phyloP scores from a whole-genome alignment of 2,329 filamentous ascomycete species.

The Hymenotorrendiella dingleyae region DNA sequence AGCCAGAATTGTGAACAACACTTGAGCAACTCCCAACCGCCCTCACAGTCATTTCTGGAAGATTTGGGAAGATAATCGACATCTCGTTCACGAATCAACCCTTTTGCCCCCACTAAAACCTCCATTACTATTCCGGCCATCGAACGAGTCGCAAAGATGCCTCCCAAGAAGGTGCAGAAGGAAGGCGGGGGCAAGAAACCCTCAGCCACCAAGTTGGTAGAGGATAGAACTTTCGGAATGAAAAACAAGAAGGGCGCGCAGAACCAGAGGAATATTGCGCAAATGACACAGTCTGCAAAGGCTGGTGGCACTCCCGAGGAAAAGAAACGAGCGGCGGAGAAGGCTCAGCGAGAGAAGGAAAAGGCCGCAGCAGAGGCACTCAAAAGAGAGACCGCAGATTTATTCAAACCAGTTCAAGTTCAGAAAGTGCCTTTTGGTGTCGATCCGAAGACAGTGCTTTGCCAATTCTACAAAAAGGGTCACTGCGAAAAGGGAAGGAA shows the following conservation, averaged over 20 bases:
- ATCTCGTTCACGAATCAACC: not conserved
- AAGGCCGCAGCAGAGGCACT: slow-evolving; percentile 87
- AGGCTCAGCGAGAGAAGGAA: slow-evolving; percentile 68
- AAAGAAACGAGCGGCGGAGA: slow-evolving; percentile 70
- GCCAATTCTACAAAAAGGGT: slow-evolving; percentile 95
- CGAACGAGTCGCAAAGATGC: slow-evolving; percentile 46
- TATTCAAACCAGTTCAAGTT: slow-evolving; percentile 88
- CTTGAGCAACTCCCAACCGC: slow-evolving; percentile 10
- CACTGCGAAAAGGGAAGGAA: slow-evolving; percentile 95
- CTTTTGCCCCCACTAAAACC: not conserved
- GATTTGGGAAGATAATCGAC: too few relatives aligned
- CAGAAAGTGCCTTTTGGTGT: slow-evolving; percentile 98
- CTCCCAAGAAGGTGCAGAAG: slow-evolving; percentile 59
- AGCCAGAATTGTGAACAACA: slow-evolving; percentile 9
- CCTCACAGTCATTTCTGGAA: slow-evolving; percentile 30
- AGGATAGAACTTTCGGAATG: slow-evolving; percentile 99
- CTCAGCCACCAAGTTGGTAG: slow-evolving; percentile 51
- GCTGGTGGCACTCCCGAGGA: slow-evolving; percentile 76
- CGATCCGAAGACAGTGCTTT: slow-evolving; percentile 94
- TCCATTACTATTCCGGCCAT: not conserved
- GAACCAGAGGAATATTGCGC: slow-evolving; percentile 85
- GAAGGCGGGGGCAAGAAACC: slow-evolving; percentile 50
- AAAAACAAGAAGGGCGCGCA: slow-evolving; percentile 98
- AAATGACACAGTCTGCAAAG: slow-evolving; percentile 68
- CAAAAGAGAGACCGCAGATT: slow-evolving; percentile 68